Base-by-base conservation (phyloP, 306 rosid species). In the Castanopsis chinensis region DNA sequence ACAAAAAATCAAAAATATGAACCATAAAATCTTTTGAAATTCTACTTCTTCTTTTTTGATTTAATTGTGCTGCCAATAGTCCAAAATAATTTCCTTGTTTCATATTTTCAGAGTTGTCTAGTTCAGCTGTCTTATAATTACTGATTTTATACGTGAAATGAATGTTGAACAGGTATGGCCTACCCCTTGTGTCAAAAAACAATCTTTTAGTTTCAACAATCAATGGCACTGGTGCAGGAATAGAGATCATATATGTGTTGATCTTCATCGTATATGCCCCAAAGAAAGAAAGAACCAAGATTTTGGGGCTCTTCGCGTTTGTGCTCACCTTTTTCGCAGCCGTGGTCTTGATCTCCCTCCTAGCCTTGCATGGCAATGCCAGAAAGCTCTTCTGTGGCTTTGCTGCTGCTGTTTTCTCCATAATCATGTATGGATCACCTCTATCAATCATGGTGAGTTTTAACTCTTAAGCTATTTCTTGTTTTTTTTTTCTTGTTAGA, bases 351-450 rank as follows among this genome's bases (percentile, higher is more conserved):
- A 83, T 95, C 19, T 95, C 98, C 25, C 83, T 95, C 49, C 85
- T 93, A 19, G 96, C 96, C 15, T 74, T 95, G 17, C 87, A 91
- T 35, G 85, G 75, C 75, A 72, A 68, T 0, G 1, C n/a, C 73
- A 83, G 99, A 27, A 95, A 93, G 78, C 63, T 90, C 72, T 91
- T 93, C 64, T 93, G 96, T 4, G 99, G 99, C 68, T 68, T 89
- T 5, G 97, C 92, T 1, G 86, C 97, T 10, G 37, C 90, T 27
- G 75, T 95, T 28, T 93, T 93, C 76, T 93, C 99, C 53, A 89
- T 92, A 60, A 72, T 95, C 89, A 95, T 95, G 99, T 93, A 93
- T 33, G 97, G 88, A 73, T 93, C 99, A 0, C 98, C 99, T 17
- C 92, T 95, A 61, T 84, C 99, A 49, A 91, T 95, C 33, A 88